A percentile compares a stretch with the other conserved stretches of the same genome.
These are phyloP conservation scores for Colletotrichum nymphaeae DNA, from an alignment of 2,329 filamentous ascomycete species.

Conservation along the genomic window DNA sequence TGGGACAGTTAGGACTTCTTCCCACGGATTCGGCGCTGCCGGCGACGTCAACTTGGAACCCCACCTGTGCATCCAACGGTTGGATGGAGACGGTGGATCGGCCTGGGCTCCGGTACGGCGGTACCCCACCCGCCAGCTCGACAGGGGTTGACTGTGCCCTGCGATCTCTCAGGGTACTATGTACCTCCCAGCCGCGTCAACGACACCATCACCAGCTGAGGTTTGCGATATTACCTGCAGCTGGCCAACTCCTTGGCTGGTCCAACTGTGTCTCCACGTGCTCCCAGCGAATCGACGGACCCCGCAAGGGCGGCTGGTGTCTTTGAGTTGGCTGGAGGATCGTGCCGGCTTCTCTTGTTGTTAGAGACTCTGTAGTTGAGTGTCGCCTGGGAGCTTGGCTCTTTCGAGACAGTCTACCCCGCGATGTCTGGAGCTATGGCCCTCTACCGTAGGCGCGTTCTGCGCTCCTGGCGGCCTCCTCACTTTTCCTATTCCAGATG, in stretches of 20 bases:
- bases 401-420: not conserved
- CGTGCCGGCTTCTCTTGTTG: not conserved
- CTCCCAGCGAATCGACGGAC: not conserved
- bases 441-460: not conserved
- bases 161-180: not conserved
- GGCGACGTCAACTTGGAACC: not conserved
- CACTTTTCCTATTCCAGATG: not conserved
- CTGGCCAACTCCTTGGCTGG: not conserved
- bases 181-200: too few relatives aligned
- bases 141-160: not conserved
- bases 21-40: not conserved
- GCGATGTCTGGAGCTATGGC: not conserved
- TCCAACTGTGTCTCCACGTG: not conserved
- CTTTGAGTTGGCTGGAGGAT: not conserved
- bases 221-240: not conserved
- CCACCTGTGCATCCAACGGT: not conserved
- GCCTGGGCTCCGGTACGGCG: not conserved
- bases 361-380: not conserved
- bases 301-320: not conserved
- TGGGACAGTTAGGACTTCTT: not conserved
- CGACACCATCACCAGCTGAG: not conserved
- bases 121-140: slow-evolving; percentile 9
- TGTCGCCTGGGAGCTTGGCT: not conserved
- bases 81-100: not conserved
- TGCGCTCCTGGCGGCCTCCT: not conserved